Base-by-base conservation (phyloP, 164 flowering plant genomes). In the Sextonia rubra region DNA sequence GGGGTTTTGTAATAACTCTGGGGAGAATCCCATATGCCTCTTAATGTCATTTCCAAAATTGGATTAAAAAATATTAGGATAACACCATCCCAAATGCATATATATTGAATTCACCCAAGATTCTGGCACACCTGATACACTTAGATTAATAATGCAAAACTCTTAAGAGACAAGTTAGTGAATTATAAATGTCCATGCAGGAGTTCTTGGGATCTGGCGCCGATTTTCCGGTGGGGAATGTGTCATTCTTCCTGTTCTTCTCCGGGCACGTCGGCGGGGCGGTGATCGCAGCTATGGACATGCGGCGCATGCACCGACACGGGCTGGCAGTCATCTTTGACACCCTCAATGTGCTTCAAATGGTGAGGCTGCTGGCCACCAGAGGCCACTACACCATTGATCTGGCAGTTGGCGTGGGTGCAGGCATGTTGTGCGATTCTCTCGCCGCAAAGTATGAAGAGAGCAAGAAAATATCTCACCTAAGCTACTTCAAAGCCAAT, bases 311-410 rank as follows among this genome's bases (percentile, higher is more conserved):
- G 93, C 78, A 86, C 61, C 75, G 99, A 74, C 79, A 82, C 84
- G 86, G 80, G 74, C 30, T 91, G 84, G 97, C 99, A 0, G 82
- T 80, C 78, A 11, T 72, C 1, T 94, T 94, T 65, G 97, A 94
- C 58, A 22, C 69, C 3, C 83, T 94, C 32, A 94, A 94, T 69
- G 68, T 86, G 24, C 76, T 94, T 32, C 99, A 94, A 81, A 74
- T 69, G 1, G 70, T 92, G 66, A 87, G 99, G 78, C 64, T 94
- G 72, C 77, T 94, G 23, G 91, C 83, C 22, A 85, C 96, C 0
- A 85, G 99, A 73, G 99, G 99, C 6, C 99, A 94, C 69, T 94
- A 94, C 71, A 91, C 97, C 1, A 94, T 94, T 7, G 99, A 94
- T 77, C 77, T 94, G 76, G 97, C 86, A 0, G 96, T 82, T 0